Evolutionary conservation across 306 rosid species (phyloP), one percentile per base, ranked within the genome.

Genomic region (Prunus dulcis): DNA sequence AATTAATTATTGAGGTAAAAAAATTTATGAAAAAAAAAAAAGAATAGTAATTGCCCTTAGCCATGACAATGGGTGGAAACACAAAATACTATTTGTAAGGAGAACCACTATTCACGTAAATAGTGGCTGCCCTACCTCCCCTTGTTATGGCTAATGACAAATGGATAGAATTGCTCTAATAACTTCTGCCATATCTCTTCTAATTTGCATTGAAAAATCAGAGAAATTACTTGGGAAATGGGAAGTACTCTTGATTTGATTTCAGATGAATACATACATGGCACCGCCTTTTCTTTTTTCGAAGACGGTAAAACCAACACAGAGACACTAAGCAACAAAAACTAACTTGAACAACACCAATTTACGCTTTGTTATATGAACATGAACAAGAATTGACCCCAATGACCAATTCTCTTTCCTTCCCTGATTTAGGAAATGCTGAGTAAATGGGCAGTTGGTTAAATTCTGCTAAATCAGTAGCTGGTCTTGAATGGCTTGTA

Each of bases 401-500:
- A 64, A 38, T 11, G 80, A 56, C 52, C 80, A 63, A 69, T 46
- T 77, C 76, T 68, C 68, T 56, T 76, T 72, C 52, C 65, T 47
- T 64, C 45, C 67, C 34, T 58, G 56, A 18, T 52, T 70, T 73
- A 70, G 58, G 72, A 77, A 53, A 23, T 38, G 73, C 51, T 66
- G 30, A 66, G 19, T 49, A 62, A 74, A 64, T 50, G 22, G 53
- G 15, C 9, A 53, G 19, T 12, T n/a, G 65, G 52, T 23, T 45
- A 73, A 68, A 41, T 67, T 49, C 71, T 46, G 67, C 58, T 75
- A 65, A 23, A 78, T 65, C 53, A 83, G 65, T 87, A 85, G 69
- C 60, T 62, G 47, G 81, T 75, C 50, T 34, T 63, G 87, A 91
- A 91, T 32, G 94, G 91, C 79, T 85, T 91, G 47, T 80, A 89